Base-by-base conservation (phyloP, 2,329 filamentous ascomycete species). In the Ophiostoma tasmaniense region DNA sequence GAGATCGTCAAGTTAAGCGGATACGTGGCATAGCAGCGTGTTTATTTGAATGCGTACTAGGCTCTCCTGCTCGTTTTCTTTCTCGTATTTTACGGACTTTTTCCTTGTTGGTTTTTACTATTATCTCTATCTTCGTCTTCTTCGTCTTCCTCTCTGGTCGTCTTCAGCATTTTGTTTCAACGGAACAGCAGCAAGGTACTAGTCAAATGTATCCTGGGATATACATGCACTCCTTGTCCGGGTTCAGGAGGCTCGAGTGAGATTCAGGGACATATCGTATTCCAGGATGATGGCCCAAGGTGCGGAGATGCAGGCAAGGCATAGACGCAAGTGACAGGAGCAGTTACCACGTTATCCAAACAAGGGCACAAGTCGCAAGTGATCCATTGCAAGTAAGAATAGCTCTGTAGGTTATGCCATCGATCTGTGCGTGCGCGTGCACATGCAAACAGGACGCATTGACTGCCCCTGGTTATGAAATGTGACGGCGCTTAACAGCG, bases 401-500 rank as follows among this genome's bases (percentile, higher is more conserved):
- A n/a, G 17, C 13, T 50, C 3, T 50, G 6, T 55, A 28, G 13
- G 50, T 13, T 13, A 55, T 55, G 50, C n/a, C 50, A 55, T 55
- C 50, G n/a, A 28, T 55, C 50, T 22, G n/a, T 55, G 11, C 50
- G 11, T 25, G 50, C 7, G n/a, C 22, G 50, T 22, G 50, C n/a
- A 55, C 50, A 55, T 55, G 50, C n/a, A 13, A 55, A 22, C 22
- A 55, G 50, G 50, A 55, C 8, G 6, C 50, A 11, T 45, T 45
- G 42, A 7, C 8, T 55, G 50, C 50, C 50, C 50, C 50, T 55
- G 22, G n/a, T n/a, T 55, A 25, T 55, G 50, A 64, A 37, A 20
- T 64, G 14, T 64, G 61, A 64, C 33, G 61, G 61, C 61, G 61
- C 61, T 37, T 64, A 64, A 25, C 30, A 22, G 61, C 61, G 28